Conservation (phyloP, 1,284 basidiomycete genomes). For the Fomitopsis schrenkii region DNA sequence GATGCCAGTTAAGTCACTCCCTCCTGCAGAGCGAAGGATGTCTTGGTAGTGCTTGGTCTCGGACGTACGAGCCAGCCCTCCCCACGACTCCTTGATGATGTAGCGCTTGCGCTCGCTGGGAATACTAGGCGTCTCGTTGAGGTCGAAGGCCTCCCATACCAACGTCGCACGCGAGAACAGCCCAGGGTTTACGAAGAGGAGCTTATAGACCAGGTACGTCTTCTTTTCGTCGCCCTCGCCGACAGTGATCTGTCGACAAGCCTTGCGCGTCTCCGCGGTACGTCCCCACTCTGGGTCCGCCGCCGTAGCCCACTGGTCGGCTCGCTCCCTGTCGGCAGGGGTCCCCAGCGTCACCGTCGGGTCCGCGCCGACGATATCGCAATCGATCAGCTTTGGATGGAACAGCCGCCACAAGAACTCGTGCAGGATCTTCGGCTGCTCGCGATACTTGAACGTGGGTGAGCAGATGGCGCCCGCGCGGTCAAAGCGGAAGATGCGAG, state of each 20-base stretch:
- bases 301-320: neutral
- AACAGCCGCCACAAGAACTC: neutral
- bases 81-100: neutral
- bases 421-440: neutral
- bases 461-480: constrained; percentile 3
- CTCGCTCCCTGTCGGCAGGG: neutral
- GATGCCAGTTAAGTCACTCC: too few species aligned
- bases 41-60: neutral
- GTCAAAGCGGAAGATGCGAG: constrained; percentile 9
- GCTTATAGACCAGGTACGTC: neutral
- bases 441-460: neutral
- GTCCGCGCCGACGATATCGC: neutral
- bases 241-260: neutral
- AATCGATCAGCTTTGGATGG: neutral
- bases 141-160: neutral
- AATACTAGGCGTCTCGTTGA: neutral
- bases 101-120: neutral
- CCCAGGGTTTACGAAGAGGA: neutral
- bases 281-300: neutral
- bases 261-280: neutral
- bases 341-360: neutral
- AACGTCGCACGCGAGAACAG: neutral
- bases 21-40: neutral
- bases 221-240: neutral
- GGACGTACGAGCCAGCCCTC: neutral